A percentile compares a stretch with the other conserved stretches of the same genome.
Conservation (phyloP, 2,329 filamentous ascomycete species). For the Colletotrichum acutatum region DNA sequence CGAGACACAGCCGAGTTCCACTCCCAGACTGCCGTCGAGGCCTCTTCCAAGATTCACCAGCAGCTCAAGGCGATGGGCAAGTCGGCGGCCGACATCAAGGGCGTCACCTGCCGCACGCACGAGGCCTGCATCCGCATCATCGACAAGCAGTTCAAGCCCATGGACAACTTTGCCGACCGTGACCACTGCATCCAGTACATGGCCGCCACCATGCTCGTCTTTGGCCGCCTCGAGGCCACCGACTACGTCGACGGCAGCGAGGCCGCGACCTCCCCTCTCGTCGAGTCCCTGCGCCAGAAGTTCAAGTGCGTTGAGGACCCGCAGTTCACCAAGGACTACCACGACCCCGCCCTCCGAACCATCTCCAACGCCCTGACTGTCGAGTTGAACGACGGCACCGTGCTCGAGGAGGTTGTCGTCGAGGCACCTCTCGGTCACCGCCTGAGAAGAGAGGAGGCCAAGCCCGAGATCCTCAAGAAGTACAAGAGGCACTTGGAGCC, state of each 20-base stretch:
- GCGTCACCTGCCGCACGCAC: constrained; percentile 93
- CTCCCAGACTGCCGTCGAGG: constrained; percentile 97
- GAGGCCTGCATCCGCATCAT: constrained; percentile 99
- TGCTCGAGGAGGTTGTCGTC: constrained; percentile 89
- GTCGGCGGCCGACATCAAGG: constrained; percentile 92
- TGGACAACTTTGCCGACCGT: constrained; percentile 99
- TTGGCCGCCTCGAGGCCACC: constrained; percentile 89
- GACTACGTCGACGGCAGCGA: constrained; percentile 95
- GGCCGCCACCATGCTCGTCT: constrained; percentile 95
- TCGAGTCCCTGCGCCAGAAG: constrained; percentile 91
- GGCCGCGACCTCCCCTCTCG: constrained; percentile 87
- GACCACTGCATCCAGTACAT: constrained; percentile 99
- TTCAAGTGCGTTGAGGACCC: constrained; percentile 98
- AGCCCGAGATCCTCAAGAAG: constrained; percentile 96
- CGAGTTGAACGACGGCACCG: constrained; percentile 91
- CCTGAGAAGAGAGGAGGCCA: constrained; percentile 92
- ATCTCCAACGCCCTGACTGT: constrained; percentile 98
- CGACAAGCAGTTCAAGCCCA: constrained; percentile 99
- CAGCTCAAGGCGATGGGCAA: constrained; percentile 88
- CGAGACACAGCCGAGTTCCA: constrained; percentile 83
- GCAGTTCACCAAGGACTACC: constrained; percentile 94
- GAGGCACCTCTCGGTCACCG: constrained; percentile 96
- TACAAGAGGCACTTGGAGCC: constrained; percentile 91
- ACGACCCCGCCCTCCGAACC: constrained; percentile 90
- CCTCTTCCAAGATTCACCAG: constrained; percentile 87